Percentiles rank a stretch among this genome's conserved stretches.
phyloP scores from a whole-genome alignment of 2,329 filamentous ascomycete species.

The Trichophyton rubrum region DNA sequence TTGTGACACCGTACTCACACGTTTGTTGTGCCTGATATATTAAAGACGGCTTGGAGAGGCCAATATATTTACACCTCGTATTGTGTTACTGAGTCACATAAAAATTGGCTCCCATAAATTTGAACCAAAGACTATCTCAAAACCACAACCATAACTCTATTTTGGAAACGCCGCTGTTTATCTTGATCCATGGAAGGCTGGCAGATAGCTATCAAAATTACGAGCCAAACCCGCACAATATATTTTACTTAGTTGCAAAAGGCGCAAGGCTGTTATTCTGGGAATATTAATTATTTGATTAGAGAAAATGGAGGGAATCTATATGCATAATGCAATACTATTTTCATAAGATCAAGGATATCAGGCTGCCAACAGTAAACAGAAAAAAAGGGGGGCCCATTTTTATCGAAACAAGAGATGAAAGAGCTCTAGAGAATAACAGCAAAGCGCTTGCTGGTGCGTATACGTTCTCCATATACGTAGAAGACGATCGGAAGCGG shows the following conservation, averaged over 20 bases:
- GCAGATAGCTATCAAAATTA: too few relatives aligned
- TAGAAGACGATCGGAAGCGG: slow-evolving; percentile 27
- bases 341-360: background rate
- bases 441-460: slow-evolving; percentile 16
- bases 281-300: background rate
- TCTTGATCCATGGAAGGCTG: too few relatives aligned
- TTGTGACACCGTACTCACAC: too few relatives aligned
- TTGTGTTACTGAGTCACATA: too few relatives aligned
- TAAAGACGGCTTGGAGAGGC: too few relatives aligned
- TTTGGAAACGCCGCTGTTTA: too few relatives aligned
- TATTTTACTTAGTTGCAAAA: background rate
- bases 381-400: background rate
- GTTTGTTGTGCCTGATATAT: too few relatives aligned
- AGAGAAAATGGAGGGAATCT: background rate
- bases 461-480: slow-evolving; percentile 26
- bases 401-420: background rate
- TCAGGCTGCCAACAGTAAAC: background rate
- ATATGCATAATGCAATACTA: background rate
- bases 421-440: background rate
- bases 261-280: background rate
- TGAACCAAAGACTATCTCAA: too few relatives aligned
- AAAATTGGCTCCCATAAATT: too few relatives aligned
- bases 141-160: too few relatives aligned
- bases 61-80: too few relatives aligned
- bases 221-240: too few relatives aligned